phyloP scores from a whole-genome alignment of 192 early-diverging fungal genomes.

The Rhizophagus sp. region DNA sequence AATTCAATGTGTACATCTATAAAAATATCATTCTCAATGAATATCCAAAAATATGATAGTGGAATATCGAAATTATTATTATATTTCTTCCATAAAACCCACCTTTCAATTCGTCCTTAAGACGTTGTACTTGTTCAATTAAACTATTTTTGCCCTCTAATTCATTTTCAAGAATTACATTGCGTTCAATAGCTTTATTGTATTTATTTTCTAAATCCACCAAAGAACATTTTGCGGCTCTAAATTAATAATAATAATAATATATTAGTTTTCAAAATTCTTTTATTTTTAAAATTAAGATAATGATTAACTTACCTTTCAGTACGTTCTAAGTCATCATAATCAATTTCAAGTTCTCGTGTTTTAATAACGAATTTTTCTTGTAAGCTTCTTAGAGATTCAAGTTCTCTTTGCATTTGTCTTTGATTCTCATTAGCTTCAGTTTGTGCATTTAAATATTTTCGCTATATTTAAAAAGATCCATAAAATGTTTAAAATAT shows the following conservation, averaged over 20 bases:
- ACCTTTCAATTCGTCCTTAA: constrained; percentile 76
- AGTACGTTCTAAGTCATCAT: constrained; percentile 75
- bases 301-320: constrained; percentile 44
- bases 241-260: constrained; percentile 34
- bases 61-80: too few relatives aligned
- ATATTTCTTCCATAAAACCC: constrained; percentile 5
- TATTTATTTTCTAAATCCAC: constrained; percentile 70
- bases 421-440: constrained; percentile 65
- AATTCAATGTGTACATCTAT: constrained; percentile 56
- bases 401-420: constrained; percentile 75
- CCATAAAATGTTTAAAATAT: too few relatives aligned
- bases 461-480: constrained; percentile 38
- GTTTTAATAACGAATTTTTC: constrained; percentile 72
- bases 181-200: constrained; percentile 70
- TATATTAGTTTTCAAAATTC: too few relatives aligned
- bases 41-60: too few relatives aligned
- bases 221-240: constrained; percentile 68
- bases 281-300: background rate
- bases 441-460: constrained; percentile 64
- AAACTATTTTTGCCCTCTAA: constrained; percentile 67
- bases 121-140: constrained; percentile 70
- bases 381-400: constrained; percentile 66
- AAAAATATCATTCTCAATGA: too few relatives aligned
- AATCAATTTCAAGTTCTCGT: constrained; percentile 74
- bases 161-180: constrained; percentile 66